These are phyloP conservation scores for Amanita pallidorosea DNA, from an alignment of 768 basidiomycete species.

Conservation along the genomic window DNA sequence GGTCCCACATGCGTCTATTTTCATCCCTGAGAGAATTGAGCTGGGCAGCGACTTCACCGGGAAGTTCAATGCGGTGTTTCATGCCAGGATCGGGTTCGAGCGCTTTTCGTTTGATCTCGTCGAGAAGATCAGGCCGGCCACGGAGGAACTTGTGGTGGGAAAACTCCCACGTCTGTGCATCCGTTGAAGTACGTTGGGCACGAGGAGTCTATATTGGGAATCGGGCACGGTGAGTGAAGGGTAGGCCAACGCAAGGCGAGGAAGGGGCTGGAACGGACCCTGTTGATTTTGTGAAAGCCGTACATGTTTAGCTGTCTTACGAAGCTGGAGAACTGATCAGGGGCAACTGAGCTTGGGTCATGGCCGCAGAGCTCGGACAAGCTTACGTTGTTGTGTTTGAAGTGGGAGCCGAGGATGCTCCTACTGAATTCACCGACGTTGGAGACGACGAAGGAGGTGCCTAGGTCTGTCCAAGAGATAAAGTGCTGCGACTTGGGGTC, in stretches of 20 bases:
- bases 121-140: constrained; percentile 68
- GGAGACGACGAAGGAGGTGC: constrained; percentile 77
- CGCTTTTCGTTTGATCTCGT: constrained; percentile 82
- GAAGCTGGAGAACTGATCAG: constrained; percentile 79
- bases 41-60: constrained; percentile 64
- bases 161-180: constrained; percentile 84
- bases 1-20: constrained; percentile 52
- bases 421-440: constrained; percentile 82
- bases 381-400: constrained; percentile 83
- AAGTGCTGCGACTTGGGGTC: constrained; percentile 72
- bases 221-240: constrained; percentile 1
- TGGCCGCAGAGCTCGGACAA: not conserved
- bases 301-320: constrained; percentile 96
- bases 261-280: constrained; percentile 33
- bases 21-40: constrained; percentile 64
- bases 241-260: constrained; percentile 5
- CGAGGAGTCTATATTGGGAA: constrained; percentile 52
- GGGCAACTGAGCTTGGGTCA: not conserved
- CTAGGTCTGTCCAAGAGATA: constrained; percentile 75
- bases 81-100: constrained; percentile 67
- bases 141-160: constrained; percentile 81
- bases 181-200: constrained; percentile 69
- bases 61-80: constrained; percentile 68
- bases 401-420: constrained; percentile 76
- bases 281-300: constrained; percentile 90